Evolutionary conservation across 2,329 filamentous ascomycete species (phyloP), one percentile per base, ranked within the genome.

Genomic region (Botrytis paeoniae): DNA sequence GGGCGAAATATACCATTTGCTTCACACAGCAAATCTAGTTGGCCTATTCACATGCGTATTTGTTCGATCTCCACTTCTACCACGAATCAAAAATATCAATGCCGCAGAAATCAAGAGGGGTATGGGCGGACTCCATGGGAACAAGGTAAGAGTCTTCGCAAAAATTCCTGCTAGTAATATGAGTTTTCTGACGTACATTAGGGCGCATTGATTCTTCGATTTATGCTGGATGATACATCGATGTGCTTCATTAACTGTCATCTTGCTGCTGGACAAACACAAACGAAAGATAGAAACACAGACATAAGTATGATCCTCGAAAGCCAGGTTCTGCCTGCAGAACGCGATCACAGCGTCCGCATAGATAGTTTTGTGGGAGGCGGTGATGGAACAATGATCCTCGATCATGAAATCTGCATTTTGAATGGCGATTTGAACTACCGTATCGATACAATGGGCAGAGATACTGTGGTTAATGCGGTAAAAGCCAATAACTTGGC

Each of bases 191-290:
- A 79, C 57, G 51, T 29, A 25, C 39, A 57, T 10, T 74, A 88
- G 85, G 96, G 96, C 75, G 96, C 95, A 32, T 89, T 98, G 51
- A 88, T 97, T 51, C 88, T 98, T 57, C 93, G 96, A n/a, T 97
- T 99, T 82, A 87, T 95, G 78, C 84, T 99, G 3, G 96, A 99
- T 79, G 95, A 99, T 82, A 96, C 92, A 69, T 98, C 95, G 1
- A 83, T 99, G 51, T 99, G 96, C 83, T 95, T 99, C 82, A 89
- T 98, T 83, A 99, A 99, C 81, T 99, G 96, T 81, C 96, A 99
- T 88, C 85, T 99, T 74, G 96, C 96, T 29, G 96, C 96, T 0
- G 96, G 96, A 0, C 96, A 99, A 82, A 91, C 92, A 0, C 93
- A 97, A 74, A 97, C 95, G 0, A 92, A 92, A 73, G 90, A 95